Conservation (phyloP, 2,329 filamentous ascomycete genomes). For the Cadophora luteo-olivacea region DNA sequence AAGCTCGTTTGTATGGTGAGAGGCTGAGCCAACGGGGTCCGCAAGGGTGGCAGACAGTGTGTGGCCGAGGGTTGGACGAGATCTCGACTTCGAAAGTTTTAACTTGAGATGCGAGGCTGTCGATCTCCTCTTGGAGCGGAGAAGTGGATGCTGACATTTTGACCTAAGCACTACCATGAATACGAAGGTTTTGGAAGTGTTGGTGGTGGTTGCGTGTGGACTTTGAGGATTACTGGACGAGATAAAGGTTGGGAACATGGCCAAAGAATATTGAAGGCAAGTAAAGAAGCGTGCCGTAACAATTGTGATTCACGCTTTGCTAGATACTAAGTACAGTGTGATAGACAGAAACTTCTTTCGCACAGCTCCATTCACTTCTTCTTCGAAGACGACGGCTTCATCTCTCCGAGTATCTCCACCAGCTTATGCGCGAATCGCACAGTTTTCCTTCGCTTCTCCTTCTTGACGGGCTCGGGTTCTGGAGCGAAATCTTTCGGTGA, state of each 20-base stretch:
- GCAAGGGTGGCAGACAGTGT: background rate
- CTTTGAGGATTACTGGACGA: background rate
- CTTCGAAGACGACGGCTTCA: slow-evolving; percentile 2
- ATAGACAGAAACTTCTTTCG: background rate
- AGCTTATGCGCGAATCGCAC: slow-evolving; percentile 2
- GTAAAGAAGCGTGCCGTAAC: background rate
- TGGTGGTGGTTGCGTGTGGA: background rate
- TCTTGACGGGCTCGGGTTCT: background rate
- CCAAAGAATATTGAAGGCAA: background rate
- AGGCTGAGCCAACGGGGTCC: slow-evolving; percentile 1
- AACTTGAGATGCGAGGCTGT: background rate
- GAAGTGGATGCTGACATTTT: background rate
- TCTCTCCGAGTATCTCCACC: slow-evolving; percentile 2
- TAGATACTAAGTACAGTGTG: background rate
- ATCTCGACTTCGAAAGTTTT: background rate
- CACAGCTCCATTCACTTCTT: background rate
- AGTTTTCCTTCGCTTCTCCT: slow-evolving; percentile 3
- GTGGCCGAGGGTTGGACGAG: background rate
- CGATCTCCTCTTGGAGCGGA: background rate
- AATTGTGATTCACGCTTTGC: slow-evolving; percentile 8
- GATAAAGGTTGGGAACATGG: background rate
- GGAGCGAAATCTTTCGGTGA: background rate
- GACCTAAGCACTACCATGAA: no score
- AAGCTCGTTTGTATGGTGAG: background rate
- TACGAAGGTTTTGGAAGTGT: background rate